These are phyloP conservation scores for Raphanus hybrid DNA, from an alignment of 441 rosid genomes.

Conservation along the genomic window DNA sequence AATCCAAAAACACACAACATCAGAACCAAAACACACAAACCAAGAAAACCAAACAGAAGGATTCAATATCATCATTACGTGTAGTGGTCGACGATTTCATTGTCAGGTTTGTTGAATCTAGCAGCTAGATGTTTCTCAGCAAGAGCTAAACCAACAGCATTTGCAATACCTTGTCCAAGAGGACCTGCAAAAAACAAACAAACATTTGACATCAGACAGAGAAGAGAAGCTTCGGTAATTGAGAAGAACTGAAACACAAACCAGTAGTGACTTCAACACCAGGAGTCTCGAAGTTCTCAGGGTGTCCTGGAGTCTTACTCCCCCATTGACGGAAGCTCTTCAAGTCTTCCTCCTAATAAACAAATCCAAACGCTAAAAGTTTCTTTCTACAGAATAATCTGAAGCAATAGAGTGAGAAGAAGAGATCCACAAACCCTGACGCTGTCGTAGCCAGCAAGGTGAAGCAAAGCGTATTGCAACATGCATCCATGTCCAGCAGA, in stretches of 20 bases:
- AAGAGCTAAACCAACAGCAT: conserved; percentile 99
- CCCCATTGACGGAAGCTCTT: conserved; percentile 57
- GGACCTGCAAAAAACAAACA: conserved; percentile 63
- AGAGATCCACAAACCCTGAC: conserved; percentile 40
- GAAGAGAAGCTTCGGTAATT: neutral
- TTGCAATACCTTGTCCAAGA: conserved; percentile 97
- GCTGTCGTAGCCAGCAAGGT: conserved; percentile 58
- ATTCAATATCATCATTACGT: conserved; percentile 55
- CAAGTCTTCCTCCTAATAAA: conserved; percentile 51
- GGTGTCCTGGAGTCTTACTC: conserved; percentile 57
- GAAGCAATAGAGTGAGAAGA: conserved; percentile 8
- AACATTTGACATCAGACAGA: neutral
- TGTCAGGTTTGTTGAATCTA: conserved; percentile 81
- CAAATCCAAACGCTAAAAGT: conserved; percentile 8
- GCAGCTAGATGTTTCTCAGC: conserved; percentile 98
- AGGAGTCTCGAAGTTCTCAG: conserved; percentile 59
- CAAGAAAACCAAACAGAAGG: neutral
- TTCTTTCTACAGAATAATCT: neutral
- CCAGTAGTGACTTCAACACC: conserved; percentile 60
- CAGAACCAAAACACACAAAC: conserved; percentile 9
- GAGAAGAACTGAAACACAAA: conserved; percentile 10
- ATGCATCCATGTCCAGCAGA: conserved; percentile 61
- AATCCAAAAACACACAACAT: conserved; percentile 4
- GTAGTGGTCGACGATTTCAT: conserved; percentile 85
- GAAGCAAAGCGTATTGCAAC: conserved; percentile 55